Base-by-base conservation (phyloP, 176 grass and related monocot genomes). In the Stipa capillata region DNA sequence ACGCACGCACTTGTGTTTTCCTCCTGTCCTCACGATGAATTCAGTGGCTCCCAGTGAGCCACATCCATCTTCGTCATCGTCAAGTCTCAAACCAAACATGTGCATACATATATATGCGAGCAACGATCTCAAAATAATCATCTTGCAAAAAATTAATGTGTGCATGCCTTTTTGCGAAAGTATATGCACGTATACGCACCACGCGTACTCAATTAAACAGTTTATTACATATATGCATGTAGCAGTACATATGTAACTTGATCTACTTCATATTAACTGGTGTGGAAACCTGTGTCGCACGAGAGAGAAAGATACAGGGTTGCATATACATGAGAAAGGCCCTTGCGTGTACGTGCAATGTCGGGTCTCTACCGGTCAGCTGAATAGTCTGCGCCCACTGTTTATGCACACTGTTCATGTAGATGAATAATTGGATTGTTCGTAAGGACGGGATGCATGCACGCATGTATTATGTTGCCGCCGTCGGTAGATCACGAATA, bases 291-390 rank as follows among this genome's bases (percentile, higher is more conserved):
- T n/a, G n/a, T n/a, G n/a, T n/a, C n/a, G n/a, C 7, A 52, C 17
- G 25, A 6, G 12, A 25, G 42, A 18, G 36, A 16, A 10, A 1
- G 3, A 31, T 29, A 29, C 3, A 25, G 15, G 11, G 62, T 40
- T 24, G 63, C 15, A 17, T 5, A 29, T 16, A 61, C 23, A 61
- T 28, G 57, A 2, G 3, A 13, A 59, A n/a, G 42, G 10, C 6
- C 56, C 7, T 50, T 50, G 42, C 29, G 29, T 39, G 78, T 58
- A 58, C 51, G 13, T 82, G 53, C 40, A 25, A 18, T 72, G 79
- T 72, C 53, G 79, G 79, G 52, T 44, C 70, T 83, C 70, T 41
- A 83, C 34, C 45, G 33, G 45, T 65, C 69, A 53, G 32, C 43
- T 63, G 58, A 53, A 65, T 9, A 71, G 79, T 35, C 32, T 47